Evolutionary conservation across 1,284 basidiomycete genomes (phyloP), one percentile per base, ranked within the genome.

Genomic region (Meripilus lineatus): DNA sequence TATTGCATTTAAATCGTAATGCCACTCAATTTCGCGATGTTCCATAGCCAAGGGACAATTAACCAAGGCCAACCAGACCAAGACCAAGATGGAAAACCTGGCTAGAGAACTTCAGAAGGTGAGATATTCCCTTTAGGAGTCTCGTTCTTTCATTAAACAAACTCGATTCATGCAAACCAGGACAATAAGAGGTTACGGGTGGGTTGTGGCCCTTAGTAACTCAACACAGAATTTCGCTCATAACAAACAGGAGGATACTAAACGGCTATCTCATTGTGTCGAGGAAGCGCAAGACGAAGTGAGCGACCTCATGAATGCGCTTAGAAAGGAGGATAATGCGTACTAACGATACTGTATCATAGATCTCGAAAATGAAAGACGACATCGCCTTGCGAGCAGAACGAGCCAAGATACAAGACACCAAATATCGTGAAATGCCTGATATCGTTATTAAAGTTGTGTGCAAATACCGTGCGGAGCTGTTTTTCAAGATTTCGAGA

Each of bases 401-500:
- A 59, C 84, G 78, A 57, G 84, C 79, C 28, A 84, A 80, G 61
- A 64, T 79, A 33, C 85, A 85, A 56, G 84, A 89, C 55, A 69
- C 74, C 50, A 87, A 87, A 61, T 86, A 78, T 57, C 79, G 82
- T 46, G 83, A 88, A 61, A 79, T 76, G 71, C 84, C 85, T 18
- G 85, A 90, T 59, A 87, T 90, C 47, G 81, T 89, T 40, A 78
- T 90, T 63, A 88, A 89, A 62, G 86, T 91, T 52, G 72, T 85
- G 37, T 90, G 88, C 65, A 82, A 84, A 53, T 90, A 90, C 62
- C 83, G 88, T 35, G 86, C 86, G 3, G 88, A 91, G 59, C 72
- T 91, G 32, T 89, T 86, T 70, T 91, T 91, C 75, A 90, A 89
- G 64, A 88, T 91, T 54, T 85, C 84, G 23, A 81, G 88, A 59